Base-by-base conservation (phyloP, 1,284 basidiomycete species). In the Coniferiporia weirii region DNA sequence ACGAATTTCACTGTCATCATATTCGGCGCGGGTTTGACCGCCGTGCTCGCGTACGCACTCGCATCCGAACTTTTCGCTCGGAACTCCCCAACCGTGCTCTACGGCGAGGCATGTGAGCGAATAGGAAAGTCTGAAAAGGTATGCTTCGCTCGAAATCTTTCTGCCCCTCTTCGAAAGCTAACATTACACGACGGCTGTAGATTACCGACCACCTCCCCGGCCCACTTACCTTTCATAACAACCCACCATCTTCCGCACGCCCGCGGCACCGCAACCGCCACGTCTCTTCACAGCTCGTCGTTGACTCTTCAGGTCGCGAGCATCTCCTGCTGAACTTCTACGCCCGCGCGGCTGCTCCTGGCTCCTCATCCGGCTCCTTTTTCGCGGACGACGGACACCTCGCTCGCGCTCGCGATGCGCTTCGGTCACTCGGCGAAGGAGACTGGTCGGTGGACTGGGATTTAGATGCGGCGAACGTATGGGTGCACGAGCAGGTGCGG, bases 31-130 rank as follows among this genome's bases (percentile, higher is more conserved):
- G 89, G 85, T 35, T 78, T 92, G 36, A 92, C 91, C 47, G 84
- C 85, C 8, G 77, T 95, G 51, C 79, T 95, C 40, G 76, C 89
- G n/a, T 93, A 95, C 66, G 88, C 91, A 10, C 79, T 95, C 38
- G 88, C 87, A 10, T 90, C 91, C 20, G 93, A 96, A 72, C 79
- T 97, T 5, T 95, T 96, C 72, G 94, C 93, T 13, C 87, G 83
- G 69, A 98, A 97, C 73, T 95, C 93, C 34, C 92, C 94, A 1
- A 93, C 92, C 1, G 92, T 95, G 34, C 76, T 97, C 54, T 95
- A 94, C 69, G 84, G 84, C 45, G 84, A 93, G 64, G 91, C 93
- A 12, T 94, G 93, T 70, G 87, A 94, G 62, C 81, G 85, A 59
- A 91, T 97, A 63, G 84, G 89, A 66, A 76, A 79, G 7, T 94